Conservation (phyloP, 2,329 filamentous ascomycete species). For the Teratosphaeria nubilosa region DNA sequence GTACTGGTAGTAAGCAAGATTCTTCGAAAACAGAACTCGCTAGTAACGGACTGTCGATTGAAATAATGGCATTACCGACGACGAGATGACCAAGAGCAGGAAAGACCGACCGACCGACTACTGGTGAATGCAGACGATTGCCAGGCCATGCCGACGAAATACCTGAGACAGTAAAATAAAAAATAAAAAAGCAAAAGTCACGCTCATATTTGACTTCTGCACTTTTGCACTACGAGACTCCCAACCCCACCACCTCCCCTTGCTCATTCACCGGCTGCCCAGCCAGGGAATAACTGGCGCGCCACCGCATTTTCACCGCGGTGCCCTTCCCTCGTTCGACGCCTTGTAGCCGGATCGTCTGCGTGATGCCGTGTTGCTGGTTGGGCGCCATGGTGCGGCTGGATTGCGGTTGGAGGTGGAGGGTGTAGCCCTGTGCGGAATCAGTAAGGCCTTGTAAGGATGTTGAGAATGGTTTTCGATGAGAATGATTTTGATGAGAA, state of each 20-base stretch:
- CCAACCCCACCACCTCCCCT: slow-evolving; percentile 73
- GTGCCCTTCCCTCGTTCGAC: slow-evolving; percentile 64
- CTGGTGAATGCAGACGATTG: too few relatives aligned
- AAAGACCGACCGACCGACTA: too few relatives aligned
- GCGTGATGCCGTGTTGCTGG: slow-evolving; percentile 68
- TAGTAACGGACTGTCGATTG: too few relatives aligned
- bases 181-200: too few relatives aligned
- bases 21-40: too few relatives aligned
- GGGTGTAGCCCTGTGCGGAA: slow-evolving; percentile 56
- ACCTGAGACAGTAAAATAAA: too few relatives aligned
- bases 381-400: slow-evolving; percentile 62
- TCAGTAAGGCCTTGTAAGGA: neutral
- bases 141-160: too few relatives aligned
- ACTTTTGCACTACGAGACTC: slow-evolving; percentile 36
- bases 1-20: too few relatives aligned
- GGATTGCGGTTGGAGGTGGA: slow-evolving; percentile 76
- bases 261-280: slow-evolving; percentile 61
- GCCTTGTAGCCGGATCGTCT: slow-evolving; percentile 68
- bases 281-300: slow-evolving; percentile 63
- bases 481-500: too few relatives aligned
- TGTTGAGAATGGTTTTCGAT: too few relatives aligned
- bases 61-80: too few relatives aligned
- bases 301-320: slow-evolving; percentile 83
- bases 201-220: neutral
- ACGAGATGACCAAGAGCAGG: too few relatives aligned